Percentiles rank a stretch among this genome's conserved stretches.
Conservation (phyloP, 208 protist genomes). For the Porcisia deanei region DNA sequence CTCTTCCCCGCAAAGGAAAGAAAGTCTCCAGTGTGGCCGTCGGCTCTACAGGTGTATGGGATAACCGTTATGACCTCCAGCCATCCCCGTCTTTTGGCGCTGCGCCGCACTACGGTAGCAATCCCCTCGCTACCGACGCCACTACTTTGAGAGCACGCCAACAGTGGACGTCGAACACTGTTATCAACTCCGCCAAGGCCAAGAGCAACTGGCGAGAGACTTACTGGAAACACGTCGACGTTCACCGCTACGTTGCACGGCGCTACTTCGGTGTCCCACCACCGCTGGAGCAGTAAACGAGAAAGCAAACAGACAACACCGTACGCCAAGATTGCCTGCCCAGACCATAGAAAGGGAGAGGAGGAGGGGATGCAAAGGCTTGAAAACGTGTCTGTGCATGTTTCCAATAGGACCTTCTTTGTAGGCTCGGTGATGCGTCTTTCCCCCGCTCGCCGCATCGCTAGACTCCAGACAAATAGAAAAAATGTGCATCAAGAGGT, state of each 20-base stretch:
- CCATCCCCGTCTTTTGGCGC: constrained; percentile 46
- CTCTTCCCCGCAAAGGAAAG: constrained; percentile 17
- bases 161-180: constrained; percentile 19
- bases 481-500: neutral
- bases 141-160: neutral
- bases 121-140: neutral
- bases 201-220: constrained; percentile 47
- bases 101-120: constrained; percentile 17
- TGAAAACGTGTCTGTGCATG: neutral
- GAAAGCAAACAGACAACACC: neutral
- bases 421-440: no score
- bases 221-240: constrained; percentile 79
- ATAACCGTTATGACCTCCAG: constrained; percentile 58
- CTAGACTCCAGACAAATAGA: neutral
- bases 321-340: neutral
- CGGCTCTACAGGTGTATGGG: constrained; percentile 16
- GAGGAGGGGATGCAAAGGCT: neutral
- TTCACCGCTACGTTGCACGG: constrained; percentile 78
- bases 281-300: constrained; percentile 43
- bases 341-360: no score
- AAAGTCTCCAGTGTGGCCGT: neutral
- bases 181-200: constrained; percentile 24
- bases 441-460: neutral
- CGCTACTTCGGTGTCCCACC: constrained; percentile 65
- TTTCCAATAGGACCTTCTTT: neutral